Base-by-base conservation (phyloP, 495 filamentous ascomycete species). In the Neurospora sp. region DNA sequence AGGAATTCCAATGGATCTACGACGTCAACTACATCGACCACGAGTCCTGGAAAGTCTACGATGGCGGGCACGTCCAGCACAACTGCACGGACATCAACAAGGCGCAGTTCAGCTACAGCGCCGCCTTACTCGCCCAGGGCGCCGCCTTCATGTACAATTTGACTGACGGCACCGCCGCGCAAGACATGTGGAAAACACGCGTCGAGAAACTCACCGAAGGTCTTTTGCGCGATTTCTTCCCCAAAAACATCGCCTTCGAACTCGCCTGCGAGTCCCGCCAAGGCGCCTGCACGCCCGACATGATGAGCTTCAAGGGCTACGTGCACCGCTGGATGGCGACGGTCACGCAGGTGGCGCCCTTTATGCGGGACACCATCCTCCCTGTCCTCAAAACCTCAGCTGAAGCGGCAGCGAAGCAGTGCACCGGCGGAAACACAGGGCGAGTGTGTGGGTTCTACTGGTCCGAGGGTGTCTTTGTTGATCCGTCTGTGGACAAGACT, bases 261-360 rank as follows among this genome's bases (percentile, higher is more conserved):
- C 83, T 88, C n/a, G 84, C 88, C 20, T 94, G 92, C 82, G 92
- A 94, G 76, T 78, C 82, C 0, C 81, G 83, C 70, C 79, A 84
- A 62, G 87, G 82, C 9, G 82, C 84, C 3, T 94, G 92, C 82
- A 89, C 92, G 76, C 85, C 88, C n/a, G 91, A 94, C 76, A 92
- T 93, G 82, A 83, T 89, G 46, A 90, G 87, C 54, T 95, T 94
- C 89, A 94, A 94, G 81, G 92, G 91, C 23, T 94, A 92, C 81
- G 82, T 94, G 8, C 83, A 92, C 35, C 90, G 93, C 46, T 94
- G 92, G 91, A 87, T 96, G 87, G 85, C 87, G n/a, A 84, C 85
- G n/a, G 86, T 89, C 39, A 89, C 90, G 11, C 89, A 93, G 78
- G 79, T 93, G 54, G 91, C 90, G 0, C 92, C 93, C 0, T 90